Evolutionary conservation across 805 yeast genomes (phyloP), one percentile per base, ranked within the genome.

Genomic region (Candida sphagnicola): DNA sequence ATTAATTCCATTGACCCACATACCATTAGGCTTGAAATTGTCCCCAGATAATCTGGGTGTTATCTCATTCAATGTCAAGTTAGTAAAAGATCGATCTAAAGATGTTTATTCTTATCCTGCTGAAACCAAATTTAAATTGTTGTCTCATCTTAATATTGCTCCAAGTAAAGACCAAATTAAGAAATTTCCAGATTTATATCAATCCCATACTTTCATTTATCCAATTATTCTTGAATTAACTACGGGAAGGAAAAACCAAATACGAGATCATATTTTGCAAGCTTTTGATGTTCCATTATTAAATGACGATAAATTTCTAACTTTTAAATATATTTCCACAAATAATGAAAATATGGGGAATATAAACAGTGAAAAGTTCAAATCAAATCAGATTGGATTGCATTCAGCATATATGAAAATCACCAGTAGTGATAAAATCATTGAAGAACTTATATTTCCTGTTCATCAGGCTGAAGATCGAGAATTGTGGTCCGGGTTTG

Each of bases 161-260:
- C 44, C 51, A 1, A 13, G 43, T 4, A 2, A 3, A 4, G 30
- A 28, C 3, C 39, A 47, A 15, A 18, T 24, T 13, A 16, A 16
- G 12, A 25, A 30, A 16, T 51, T 47, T 32, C 54, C 53, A 8
- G 18, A 35, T n/a, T 41, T 54, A 4, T 51, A 38, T 32, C 15
- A 36, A 6, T 36, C 38, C 4, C 47, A 43, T 19, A 11, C 24
- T 12, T 23, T 37, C 12, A 38, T 52, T 3, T 40, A 41, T 18
- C 60, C 60, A 5, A 37, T 50, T 2, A 35, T 53, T 4, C 36
- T 54, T 25, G 51, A 53, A 31, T 40, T 54, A 13, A 37, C 41
- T 14, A 53, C 59, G 1, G 59, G 60, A 4, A 36, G 59, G 26
- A 55, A 54, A 44, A 54, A 55, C 40, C 60, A 55, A 35, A 51